Evolutionary conservation across 148 eudicot species (phyloP), one percentile per base, ranked within the genome.

Genomic region (Amaranthus palmeri): DNA sequence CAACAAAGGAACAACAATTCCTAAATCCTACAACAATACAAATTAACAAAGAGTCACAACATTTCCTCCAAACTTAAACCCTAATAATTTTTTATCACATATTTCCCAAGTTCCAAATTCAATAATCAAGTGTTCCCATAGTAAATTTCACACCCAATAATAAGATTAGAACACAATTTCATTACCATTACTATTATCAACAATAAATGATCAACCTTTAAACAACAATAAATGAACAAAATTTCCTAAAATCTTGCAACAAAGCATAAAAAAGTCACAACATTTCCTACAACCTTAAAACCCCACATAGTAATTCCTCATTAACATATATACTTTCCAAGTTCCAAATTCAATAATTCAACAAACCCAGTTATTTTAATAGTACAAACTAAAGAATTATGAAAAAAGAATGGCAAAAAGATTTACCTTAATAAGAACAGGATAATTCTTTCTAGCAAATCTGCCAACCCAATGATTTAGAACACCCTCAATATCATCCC

Each of bases 381-480:
- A 79, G 18, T 4, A 50, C 1, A 68, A 7, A 8, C 36, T 1
- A 10, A 52, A 4, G 51, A 50, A 43, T 4, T 2, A 25, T 0
- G 15, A 7, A 49, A n/a, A 12, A 5, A 58, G 4, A 41, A 17
- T n/a, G 17, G 3, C 11, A 11, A 4, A 17, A 10, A 7, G 13
- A 41, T 25, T 63, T 53, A 87, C 96, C 93, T 82, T 85, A 7
- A 92, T 88, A 49, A 91, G 90, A 79, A 89, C 40, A 15, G 96
- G 87, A 41, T 80, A 91, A 65, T 93, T 93, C 85, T 91, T 93
- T 55, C 88, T 79, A 66, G 96, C 79, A 71, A 93, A 93, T 61
- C 97, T 77, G 4, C 98, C 97, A 68, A 88, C 88, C 98, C 98
- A 93, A 15, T 81, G 81, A 78, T 93, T 93, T 66, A 93, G 80